phyloP scores from a whole-genome alignment of 1,284 basidiomycete genomes.

The Gomphus bonarii region DNA sequence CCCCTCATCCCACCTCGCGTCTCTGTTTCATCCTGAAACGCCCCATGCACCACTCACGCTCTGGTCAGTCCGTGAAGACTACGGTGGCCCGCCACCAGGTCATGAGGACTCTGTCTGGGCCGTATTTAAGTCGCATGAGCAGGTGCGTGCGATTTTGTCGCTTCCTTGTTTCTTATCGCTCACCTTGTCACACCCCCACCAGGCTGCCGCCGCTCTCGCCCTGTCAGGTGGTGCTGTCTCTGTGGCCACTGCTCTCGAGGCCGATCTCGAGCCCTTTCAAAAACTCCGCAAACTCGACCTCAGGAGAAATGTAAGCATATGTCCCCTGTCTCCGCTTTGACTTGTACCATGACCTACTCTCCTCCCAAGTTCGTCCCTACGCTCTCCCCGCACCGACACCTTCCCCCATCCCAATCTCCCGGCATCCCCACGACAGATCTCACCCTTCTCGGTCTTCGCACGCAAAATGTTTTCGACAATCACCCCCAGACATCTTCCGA shows the following conservation, averaged over 20 bases:
- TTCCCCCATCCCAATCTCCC: conserved; percentile 2
- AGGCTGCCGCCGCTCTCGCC: conserved; percentile 46
- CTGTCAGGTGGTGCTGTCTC: conserved; percentile 36
- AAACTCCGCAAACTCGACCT: conserved; percentile 40
- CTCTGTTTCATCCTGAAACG: conserved; percentile 18
- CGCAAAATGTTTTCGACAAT: not conserved
- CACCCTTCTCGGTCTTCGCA: not conserved
- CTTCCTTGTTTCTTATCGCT: conserved; percentile 14
- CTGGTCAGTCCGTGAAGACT: conserved; percentile 34
- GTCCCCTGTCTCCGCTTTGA: not conserved
- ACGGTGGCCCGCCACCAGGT: conserved; percentile 14
- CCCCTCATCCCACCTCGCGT: conserved; percentile 28
- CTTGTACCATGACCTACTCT: not conserved
- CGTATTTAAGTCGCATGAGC: conserved; percentile 47
- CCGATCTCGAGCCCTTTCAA: conserved; percentile 46
- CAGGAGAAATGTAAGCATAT: not conserved
- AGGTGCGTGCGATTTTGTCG: conserved; percentile 32
- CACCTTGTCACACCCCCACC: conserved; percentile 5
- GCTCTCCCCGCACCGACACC: conserved; percentile 6
- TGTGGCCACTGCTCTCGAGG: conserved; percentile 44
- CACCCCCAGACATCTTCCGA: too few species aligned
- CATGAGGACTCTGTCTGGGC: conserved; percentile 35
- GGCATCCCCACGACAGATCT: not conserved
- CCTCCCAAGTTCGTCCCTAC: not conserved
- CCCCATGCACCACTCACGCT: conserved; percentile 28